Percentiles rank a stretch among this genome's conserved stretches.
Conservation (phyloP, 208 protist species). For the Histomonas meleagridis region DNA sequence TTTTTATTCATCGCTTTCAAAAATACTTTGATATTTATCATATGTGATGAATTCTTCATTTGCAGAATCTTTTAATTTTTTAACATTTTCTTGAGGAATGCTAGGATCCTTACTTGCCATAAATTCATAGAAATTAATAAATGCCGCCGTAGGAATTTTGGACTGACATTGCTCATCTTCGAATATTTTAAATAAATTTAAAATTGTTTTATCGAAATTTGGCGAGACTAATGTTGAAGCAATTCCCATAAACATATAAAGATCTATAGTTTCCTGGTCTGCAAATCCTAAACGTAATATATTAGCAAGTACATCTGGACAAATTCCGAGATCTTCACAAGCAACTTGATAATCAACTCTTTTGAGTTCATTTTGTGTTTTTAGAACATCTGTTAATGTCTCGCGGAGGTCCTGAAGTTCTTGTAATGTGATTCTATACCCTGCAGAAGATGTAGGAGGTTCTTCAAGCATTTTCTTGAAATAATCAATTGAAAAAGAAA, state of each 20-base stretch:
- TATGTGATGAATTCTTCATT: neutral
- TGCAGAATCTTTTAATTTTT: constrained; percentile 11
- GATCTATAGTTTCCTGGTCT: constrained; percentile 26
- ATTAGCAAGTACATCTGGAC: constrained; percentile 20
- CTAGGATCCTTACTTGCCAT: neutral
- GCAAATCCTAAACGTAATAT: constrained; percentile 4
- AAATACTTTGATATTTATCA: constrained; percentile 4
- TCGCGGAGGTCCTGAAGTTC: constrained; percentile 14
- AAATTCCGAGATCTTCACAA: neutral
- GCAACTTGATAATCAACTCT: constrained; percentile 4
- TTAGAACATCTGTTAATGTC: neutral
- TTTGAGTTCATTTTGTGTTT: constrained; percentile 36
- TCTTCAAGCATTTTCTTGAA: neutral
- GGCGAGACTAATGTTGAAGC: neutral
- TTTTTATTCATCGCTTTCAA: constrained; percentile 23
- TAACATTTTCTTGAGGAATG: neutral
- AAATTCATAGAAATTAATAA: constrained; percentile 5
- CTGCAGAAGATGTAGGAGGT: constrained; percentile 16
- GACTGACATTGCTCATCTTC: constrained; percentile 17
- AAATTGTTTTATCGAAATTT: constrained; percentile 1
- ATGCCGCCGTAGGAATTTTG: neutral
- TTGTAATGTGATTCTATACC: neutral
- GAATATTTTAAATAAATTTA: constrained; percentile 17
- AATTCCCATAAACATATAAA: constrained; percentile 37
- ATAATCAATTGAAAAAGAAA: constrained; percentile 13